Evolutionary conservation across 345 rosid species (phyloP).

Genomic region (Populus tremula): DNA sequence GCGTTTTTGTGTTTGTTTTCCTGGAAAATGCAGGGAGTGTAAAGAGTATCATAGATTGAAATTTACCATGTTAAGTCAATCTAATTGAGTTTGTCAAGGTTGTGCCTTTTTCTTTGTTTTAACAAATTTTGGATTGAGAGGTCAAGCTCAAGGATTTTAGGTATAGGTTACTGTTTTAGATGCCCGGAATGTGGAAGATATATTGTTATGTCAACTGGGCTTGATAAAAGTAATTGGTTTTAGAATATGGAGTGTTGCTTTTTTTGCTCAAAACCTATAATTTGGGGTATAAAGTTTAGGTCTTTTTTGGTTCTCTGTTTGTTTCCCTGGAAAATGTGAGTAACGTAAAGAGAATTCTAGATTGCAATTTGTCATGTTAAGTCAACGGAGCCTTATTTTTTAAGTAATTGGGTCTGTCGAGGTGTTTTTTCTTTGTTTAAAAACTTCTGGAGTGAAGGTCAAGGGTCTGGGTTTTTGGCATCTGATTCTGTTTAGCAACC

Average conservation of each 20-base stretch:
- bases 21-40: not conserved
- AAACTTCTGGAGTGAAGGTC: not conserved
- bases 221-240: not conserved
- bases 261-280: not conserved
- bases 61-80: not conserved
- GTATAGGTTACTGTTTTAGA: not conserved
- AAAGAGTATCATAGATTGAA: not conserved
- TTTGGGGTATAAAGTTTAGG: not conserved
- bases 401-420: not conserved
- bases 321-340: slow-evolving; percentile 11
- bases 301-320: slow-evolving; percentile 1
- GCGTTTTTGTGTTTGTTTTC: slow-evolving; percentile 3
- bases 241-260: not conserved
- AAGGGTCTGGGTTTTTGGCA: not conserved
- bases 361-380: not conserved
- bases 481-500: not conserved
- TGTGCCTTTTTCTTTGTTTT: not conserved
- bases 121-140: not conserved
- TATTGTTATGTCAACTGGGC: not conserved
- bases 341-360: not conserved
- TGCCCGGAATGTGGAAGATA: not conserved
- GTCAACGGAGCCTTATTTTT: slow-evolving; percentile 4
- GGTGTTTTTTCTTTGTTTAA: not conserved
- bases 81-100: not conserved
- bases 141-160: not conserved